These are phyloP conservation scores for Suillus sp. DNA, from an alignment of 768 basidiomycete genomes.

Conservation along the genomic window DNA sequence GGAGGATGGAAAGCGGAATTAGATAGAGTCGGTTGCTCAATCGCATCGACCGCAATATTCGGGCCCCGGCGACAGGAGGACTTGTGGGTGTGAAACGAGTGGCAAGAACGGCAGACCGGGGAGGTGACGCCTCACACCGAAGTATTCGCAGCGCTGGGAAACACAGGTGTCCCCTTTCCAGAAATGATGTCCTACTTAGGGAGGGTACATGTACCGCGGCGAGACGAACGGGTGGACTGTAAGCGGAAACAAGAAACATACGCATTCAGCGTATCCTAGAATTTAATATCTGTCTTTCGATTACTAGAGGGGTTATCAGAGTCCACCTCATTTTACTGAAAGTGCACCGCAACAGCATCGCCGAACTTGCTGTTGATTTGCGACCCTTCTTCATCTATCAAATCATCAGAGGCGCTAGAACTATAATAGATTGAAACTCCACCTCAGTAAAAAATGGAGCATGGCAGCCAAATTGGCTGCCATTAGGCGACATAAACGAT, in stretches of 20 bases:
- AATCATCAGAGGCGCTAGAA: background rate
- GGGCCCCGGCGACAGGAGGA: background rate
- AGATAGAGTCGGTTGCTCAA: background rate
- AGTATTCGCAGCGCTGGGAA: background rate
- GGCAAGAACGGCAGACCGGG: background rate
- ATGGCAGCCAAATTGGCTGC: background rate
- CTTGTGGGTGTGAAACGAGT: background rate
- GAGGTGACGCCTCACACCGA: background rate
- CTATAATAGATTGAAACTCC: background rate
- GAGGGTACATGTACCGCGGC: background rate
- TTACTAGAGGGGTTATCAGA: background rate
- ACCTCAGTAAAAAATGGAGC: conserved; percentile 9
- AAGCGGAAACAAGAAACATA: background rate
- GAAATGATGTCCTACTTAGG: background rate
- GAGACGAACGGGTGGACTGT: background rate
- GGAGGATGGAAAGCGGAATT: background rate
- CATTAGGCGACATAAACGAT: background rate
- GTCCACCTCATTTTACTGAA: background rate
- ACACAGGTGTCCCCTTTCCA: background rate
- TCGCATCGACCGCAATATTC: background rate
- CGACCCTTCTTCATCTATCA: conserved; percentile 6
- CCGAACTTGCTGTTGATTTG: conserved; percentile 11
- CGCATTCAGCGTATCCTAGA: background rate
- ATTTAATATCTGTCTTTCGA: background rate
- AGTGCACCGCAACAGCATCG: conserved; percentile 9